A percentile compares a stretch with the other conserved stretches of the same genome.
Evolutionary conservation across 148 eudicot genomes (phyloP).

Genomic region (Chenopodium quinoa): DNA sequence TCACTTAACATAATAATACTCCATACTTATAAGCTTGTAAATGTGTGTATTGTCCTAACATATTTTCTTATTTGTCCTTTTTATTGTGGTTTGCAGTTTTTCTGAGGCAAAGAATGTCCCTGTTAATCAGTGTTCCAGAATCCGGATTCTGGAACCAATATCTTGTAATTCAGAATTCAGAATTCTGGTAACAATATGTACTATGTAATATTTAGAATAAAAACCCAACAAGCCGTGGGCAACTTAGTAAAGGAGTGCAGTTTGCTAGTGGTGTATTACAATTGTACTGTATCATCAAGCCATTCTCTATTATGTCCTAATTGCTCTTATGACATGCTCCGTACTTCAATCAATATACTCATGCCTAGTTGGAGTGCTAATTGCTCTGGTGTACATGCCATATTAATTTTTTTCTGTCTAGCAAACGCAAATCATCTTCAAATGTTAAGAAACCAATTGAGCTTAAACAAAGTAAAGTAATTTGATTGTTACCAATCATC

Average conservation of each 20-base stretch:
- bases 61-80: not conserved
- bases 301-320: slow-evolving; percentile 12
- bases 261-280: slow-evolving; percentile 11
- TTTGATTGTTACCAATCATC: too few species aligned
- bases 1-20: not conserved
- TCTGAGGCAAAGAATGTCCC: slow-evolving; percentile 13
- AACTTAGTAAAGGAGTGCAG: slow-evolving; percentile 14
- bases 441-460: not conserved
- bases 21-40: not conserved
- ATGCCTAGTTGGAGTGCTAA: not conserved
- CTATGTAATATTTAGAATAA: slow-evolving; percentile 20
- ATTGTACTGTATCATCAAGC: not conserved
- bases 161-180: too few species aligned
- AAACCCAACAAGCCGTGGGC: not conserved
- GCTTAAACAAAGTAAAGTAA: too few species aligned
- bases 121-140: not conserved
- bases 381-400: not conserved
- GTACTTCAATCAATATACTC: not conserved
- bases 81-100: slow-evolving; percentile 28
- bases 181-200: not conserved
- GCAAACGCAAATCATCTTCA: not conserved
- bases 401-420: not conserved
- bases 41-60: not conserved
- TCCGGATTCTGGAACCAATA: not conserved
- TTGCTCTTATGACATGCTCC: not conserved